Conservation (phyloP, 2,329 filamentous ascomycete genomes). For the Monascus ruber region DNA sequence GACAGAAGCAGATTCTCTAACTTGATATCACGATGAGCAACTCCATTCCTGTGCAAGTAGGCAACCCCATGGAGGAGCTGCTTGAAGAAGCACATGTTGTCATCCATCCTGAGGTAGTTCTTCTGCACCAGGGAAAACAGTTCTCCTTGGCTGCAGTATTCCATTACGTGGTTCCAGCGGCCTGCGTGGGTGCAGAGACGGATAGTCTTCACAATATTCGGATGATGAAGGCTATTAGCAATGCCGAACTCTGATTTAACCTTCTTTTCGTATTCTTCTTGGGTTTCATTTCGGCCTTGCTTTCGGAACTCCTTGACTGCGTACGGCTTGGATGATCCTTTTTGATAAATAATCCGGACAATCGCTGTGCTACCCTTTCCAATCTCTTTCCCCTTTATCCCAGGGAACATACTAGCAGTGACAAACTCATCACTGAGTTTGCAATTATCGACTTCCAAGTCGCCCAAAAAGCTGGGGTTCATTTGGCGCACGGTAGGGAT, state of each 20-base stretch:
- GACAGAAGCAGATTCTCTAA: slow-evolving; percentile 75
- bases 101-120: slow-evolving; percentile 54
- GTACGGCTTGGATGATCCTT: slow-evolving; percentile 48
- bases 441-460: slow-evolving; percentile 59
- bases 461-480: slow-evolving; percentile 61
- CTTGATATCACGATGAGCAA: slow-evolving; percentile 86
- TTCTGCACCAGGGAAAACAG: slow-evolving; percentile 64
- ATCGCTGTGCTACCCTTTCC: slow-evolving; percentile 76
- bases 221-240: slow-evolving; percentile 71
- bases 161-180: slow-evolving; percentile 87
- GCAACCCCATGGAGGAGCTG: slow-evolving; percentile 71
- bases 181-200: slow-evolving; percentile 62
- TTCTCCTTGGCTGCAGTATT: slow-evolving; percentile 76
- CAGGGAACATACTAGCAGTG: slow-evolving; percentile 58
- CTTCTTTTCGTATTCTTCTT: slow-evolving; percentile 71
- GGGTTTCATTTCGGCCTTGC: slow-evolving; percentile 56
- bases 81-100: slow-evolving; percentile 79
- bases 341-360: slow-evolving; percentile 68
- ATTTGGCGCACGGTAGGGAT: slow-evolving; percentile 30
- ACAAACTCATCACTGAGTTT: slow-evolving; percentile 61
- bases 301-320: slow-evolving; percentile 82
- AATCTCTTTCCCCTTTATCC: slow-evolving; percentile 61
- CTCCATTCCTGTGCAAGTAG: slow-evolving; percentile 72
- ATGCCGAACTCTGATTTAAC: slow-evolving; percentile 87
- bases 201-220: slow-evolving; percentile 74